These are phyloP conservation scores for Saturnispora zaruensis DNA, from an alignment of 805 yeast genomes.

Conservation along the genomic window DNA sequence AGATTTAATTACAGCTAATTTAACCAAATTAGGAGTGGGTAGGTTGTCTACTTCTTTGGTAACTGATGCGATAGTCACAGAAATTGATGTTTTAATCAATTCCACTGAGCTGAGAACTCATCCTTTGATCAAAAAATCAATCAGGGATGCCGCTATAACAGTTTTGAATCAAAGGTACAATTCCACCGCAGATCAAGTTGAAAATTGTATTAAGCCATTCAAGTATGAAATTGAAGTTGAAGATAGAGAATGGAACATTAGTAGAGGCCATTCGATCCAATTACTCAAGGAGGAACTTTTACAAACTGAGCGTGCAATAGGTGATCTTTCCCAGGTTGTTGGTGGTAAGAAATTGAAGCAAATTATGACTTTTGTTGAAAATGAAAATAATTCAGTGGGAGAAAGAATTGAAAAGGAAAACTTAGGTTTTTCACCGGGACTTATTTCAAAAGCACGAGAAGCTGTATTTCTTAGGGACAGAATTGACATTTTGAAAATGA, in stretches of 20 bases:
- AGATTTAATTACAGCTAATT: constrained; percentile 71
- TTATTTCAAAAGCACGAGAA: constrained; percentile 72
- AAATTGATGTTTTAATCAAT: constrained; percentile 64
- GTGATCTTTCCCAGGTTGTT: constrained; percentile 52
- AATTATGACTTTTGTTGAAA: constrained; percentile 65
- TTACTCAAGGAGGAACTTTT: constrained; percentile 75
- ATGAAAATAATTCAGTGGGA: constrained; percentile 31
- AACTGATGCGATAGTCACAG: constrained; percentile 70
- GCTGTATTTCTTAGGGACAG: constrained; percentile 77
- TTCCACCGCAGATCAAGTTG: constrained; percentile 97
- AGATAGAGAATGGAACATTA: constrained; percentile 83
- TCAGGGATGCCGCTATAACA: constrained; percentile 73
- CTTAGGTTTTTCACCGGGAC: constrained; percentile 71
- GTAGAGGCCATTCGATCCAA: constrained; percentile 68
- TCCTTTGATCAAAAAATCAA: constrained; percentile 75
- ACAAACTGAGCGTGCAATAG: constrained; percentile 65
- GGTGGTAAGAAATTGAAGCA: constrained; percentile 82
- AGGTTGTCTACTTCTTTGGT: constrained; percentile 76
- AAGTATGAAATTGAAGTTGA: constrained; percentile 96
- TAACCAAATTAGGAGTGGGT: constrained; percentile 92
- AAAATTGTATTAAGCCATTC: constrained; percentile 95
- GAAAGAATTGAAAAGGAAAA: constrained; percentile 53
- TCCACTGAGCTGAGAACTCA: constrained; percentile 73
- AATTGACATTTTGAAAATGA: constrained; percentile 55
- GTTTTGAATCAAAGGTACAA: constrained; percentile 73